Percentiles rank a stretch among this genome's conserved stretches.
Evolutionary conservation across 805 yeast species (phyloP).

Genomic region (Saccharomycopsis sp.): DNA sequence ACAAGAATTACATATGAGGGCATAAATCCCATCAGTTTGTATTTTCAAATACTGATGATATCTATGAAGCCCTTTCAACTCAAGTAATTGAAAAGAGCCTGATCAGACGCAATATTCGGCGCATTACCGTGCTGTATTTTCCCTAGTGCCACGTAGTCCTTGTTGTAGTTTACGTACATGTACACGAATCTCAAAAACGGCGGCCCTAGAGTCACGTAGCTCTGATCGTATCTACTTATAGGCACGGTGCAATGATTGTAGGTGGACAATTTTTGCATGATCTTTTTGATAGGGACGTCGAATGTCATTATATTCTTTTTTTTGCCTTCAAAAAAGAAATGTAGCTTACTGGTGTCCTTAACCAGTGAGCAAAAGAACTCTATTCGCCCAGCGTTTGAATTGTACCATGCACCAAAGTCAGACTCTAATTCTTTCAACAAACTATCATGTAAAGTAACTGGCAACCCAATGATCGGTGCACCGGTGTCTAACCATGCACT

Average conservation of each 20-base stretch:
- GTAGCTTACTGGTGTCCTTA: not conserved
- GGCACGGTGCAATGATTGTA: not conserved
- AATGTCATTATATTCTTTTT: not conserved
- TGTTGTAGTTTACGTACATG: not conserved
- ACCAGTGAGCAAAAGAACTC: not conserved
- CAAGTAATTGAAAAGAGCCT: no score
- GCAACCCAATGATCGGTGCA: not conserved
- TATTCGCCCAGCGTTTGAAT: no score
- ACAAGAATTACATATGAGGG: no score
- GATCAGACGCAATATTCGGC: not conserved
- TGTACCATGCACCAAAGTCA: no score
- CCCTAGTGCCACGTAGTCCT: not conserved
- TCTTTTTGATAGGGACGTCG: not conserved
- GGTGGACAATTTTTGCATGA: not conserved
- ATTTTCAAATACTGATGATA: no score
- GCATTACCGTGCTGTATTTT: not conserved
- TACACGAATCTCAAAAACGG: not conserved
- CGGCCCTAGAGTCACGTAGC: not conserved
- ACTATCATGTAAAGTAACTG: not conserved
- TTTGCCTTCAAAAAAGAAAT: not conserved
- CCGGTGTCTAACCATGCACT: not conserved
- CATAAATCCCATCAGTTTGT: no score
- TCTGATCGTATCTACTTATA: not conserved
- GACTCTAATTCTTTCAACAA: no score
- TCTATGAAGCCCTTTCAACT: no score